Conservation (phyloP, 352 stramenopile genomes). For the Phytophthora multivora region DNA sequence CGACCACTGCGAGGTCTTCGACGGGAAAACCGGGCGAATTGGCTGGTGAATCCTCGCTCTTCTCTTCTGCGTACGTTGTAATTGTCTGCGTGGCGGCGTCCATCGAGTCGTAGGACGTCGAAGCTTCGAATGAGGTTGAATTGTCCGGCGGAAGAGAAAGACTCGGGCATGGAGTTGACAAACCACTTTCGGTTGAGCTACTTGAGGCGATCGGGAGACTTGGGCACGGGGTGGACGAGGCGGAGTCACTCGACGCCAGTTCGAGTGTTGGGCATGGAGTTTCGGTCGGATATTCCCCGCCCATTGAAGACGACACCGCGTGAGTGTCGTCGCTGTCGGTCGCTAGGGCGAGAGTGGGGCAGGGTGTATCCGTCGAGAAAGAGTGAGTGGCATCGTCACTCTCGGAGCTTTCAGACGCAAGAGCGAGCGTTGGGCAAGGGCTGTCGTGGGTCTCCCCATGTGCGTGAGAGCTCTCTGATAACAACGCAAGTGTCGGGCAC, state of each 20-base stretch:
- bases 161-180: not conserved
- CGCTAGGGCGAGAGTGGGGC: conserved; percentile 3
- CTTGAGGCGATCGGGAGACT: conserved; percentile 15
- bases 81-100: conserved; percentile 1
- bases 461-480: not conserved
- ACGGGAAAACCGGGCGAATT: not conserved
- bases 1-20: conserved; percentile 7
- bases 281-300: not conserved
- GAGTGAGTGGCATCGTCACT: not conserved
- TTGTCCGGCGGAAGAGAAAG: conserved; percentile 8
- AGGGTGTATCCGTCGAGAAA: not conserved
- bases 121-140: not conserved
- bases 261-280: conserved; percentile 1
- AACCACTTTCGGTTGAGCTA: not conserved
- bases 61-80: conserved; percentile 4
- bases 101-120: not conserved
- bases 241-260: conserved; percentile 3
- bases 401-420: conserved; percentile 3
- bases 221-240: conserved; percentile 1
- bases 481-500: conserved; percentile 10
- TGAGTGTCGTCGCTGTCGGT: not conserved
- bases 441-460: not conserved
- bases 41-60: not conserved
- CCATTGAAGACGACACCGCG: too few species aligned
- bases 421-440: conserved; percentile 8